These are phyloP conservation scores for Trichoderma atroviride DNA, from an alignment of 2,329 filamentous ascomycete species.

Conservation along the genomic window DNA sequence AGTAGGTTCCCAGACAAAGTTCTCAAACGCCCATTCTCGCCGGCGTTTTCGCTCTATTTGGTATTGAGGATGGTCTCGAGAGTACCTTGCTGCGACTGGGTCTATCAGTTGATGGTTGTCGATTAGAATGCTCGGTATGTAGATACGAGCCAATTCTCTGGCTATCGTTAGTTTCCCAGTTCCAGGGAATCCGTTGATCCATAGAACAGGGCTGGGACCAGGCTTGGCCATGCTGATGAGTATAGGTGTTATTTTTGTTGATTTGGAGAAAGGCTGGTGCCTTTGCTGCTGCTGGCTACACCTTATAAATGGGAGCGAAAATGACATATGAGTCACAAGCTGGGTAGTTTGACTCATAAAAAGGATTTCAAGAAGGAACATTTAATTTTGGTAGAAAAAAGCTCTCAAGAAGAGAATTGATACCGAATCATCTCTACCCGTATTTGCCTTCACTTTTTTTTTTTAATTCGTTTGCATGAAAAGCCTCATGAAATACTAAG, in stretches of 20 bases:
- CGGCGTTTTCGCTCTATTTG: background rate
- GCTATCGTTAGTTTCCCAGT: background rate
- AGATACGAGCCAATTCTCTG: background rate
- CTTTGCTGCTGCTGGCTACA: background rate
- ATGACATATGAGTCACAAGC: background rate
- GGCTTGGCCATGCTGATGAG: background rate
- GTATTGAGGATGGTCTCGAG: background rate
- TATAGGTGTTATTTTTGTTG: background rate
- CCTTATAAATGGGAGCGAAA: background rate
- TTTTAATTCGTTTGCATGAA: background rate
- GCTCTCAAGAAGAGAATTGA: background rate
- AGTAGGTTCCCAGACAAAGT: background rate
- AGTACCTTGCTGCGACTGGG: background rate
- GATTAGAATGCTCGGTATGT: background rate
- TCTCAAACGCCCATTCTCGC: background rate
- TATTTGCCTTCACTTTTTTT: background rate
- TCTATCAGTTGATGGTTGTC: background rate
- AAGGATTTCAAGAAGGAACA: background rate
- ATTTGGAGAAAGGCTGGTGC: background rate
- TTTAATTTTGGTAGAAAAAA: background rate
- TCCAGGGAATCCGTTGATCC: slow-evolving; percentile 12
- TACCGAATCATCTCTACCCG: too few relatives aligned
- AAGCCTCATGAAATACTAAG: background rate
- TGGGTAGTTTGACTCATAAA: background rate
- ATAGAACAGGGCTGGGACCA: background rate